These are phyloP conservation scores for Mortierella sp. DNA, from an alignment of 371 early-diverging fungal species.

Conservation along the genomic window DNA sequence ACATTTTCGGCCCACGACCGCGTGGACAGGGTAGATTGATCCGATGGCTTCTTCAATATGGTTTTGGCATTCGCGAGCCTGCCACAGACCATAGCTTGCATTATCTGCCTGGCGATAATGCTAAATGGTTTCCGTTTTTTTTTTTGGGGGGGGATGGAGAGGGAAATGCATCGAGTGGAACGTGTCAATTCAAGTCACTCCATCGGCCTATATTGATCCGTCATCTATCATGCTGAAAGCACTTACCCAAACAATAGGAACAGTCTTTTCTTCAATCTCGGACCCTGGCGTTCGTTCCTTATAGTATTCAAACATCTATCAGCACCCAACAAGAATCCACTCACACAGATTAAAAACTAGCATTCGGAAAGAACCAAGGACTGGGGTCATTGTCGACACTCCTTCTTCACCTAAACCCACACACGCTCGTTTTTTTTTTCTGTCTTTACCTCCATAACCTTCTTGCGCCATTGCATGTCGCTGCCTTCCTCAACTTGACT, in stretches of 20 bases:
- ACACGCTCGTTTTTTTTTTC: slow-evolving; percentile 5
- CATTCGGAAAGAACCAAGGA: too few species aligned
- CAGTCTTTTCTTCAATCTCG: slow-evolving; percentile 77
- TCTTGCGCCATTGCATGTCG: slow-evolving; percentile 82
- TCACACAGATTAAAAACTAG: too few species aligned
- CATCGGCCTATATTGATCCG: too few species aligned
- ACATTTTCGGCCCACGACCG: slow-evolving; percentile 87
- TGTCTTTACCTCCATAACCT: slow-evolving; percentile 60
- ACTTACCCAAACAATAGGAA: slow-evolving; percentile 72
- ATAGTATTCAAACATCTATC: slow-evolving; percentile 78
- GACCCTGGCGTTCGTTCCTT: slow-evolving; percentile 89
- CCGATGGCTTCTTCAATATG: slow-evolving; percentile 82
- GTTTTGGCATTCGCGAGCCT: slow-evolving; percentile 87
- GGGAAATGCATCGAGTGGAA: too few species aligned
- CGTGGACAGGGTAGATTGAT: slow-evolving; percentile 85
- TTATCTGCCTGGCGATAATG: slow-evolving; percentile 78
- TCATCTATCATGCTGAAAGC: too few species aligned
- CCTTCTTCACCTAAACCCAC: slow-evolving; percentile 29
- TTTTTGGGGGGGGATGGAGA: too few species aligned
- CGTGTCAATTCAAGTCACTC: too few species aligned
- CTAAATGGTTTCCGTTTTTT: too few species aligned
- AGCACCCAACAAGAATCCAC: too few species aligned
- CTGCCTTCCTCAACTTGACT: slow-evolving; percentile 72
- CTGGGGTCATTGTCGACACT: background rate
- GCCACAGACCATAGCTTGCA: slow-evolving; percentile 74